These are phyloP conservation scores for Fusarium agapanthi DNA, from an alignment of 2,329 filamentous ascomycete genomes.

Conservation along the genomic window DNA sequence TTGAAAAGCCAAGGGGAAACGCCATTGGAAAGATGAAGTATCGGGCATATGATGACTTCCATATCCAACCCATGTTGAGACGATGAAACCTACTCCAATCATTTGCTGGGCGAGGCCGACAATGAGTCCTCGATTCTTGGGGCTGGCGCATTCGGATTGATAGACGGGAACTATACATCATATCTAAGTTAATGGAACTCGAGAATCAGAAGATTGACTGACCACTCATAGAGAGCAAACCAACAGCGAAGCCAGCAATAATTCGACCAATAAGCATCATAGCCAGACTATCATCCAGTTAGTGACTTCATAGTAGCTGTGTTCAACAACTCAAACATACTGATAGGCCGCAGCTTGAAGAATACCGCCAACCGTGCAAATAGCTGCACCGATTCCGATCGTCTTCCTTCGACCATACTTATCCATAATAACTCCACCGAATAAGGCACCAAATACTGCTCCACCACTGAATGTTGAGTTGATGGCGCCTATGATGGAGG, in stretches of 20 bases:
- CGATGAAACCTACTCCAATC: constrained; percentile 63
- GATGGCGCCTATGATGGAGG: constrained; percentile 62
- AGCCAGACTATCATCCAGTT: constrained; percentile 47
- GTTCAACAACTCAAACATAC: constrained; percentile 9
- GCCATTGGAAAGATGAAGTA: constrained; percentile 47
- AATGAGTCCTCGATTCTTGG: constrained; percentile 49
- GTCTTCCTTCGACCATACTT: constrained; percentile 62
- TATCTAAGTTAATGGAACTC: constrained; percentile 59
- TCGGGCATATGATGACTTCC: constrained; percentile 42
- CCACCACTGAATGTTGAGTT: constrained; percentile 62
- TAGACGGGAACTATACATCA: constrained; percentile 35
- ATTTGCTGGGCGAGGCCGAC: constrained; percentile 64
- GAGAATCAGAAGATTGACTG: neutral
- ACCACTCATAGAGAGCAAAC: constrained; percentile 53
- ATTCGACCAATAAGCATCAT: constrained; percentile 41
- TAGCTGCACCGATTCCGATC: constrained; percentile 61
- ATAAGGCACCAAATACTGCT: constrained; percentile 38
- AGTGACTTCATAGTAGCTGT: constrained; percentile 53
- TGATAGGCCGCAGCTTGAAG: constrained; percentile 60
- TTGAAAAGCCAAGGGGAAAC: constrained; percentile 40
- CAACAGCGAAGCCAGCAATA: constrained; percentile 38
- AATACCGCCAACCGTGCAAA: constrained; percentile 61
- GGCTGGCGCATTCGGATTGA: constrained; percentile 38
- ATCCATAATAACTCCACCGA: constrained; percentile 58
- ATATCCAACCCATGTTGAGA: constrained; percentile 55